Conservation (phyloP, 129 eudicot genomes). For the Tagetes erecta region DNA sequence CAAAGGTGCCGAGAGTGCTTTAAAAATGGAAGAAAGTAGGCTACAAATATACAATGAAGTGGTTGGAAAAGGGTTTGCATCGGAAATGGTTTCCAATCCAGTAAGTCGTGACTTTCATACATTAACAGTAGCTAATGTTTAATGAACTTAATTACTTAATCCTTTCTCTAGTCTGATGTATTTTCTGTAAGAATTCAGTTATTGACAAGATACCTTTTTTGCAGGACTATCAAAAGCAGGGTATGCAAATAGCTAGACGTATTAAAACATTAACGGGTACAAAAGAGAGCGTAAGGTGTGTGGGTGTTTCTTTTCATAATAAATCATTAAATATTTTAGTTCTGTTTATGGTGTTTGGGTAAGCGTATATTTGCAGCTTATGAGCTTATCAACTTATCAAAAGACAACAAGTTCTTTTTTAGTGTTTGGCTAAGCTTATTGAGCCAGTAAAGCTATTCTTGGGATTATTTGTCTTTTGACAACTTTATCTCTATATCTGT, state of each 20-base stretch:
- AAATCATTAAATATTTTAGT: not conserved
- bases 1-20: slow-evolving; percentile 72
- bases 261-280: slow-evolving; percentile 65
- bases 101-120: slow-evolving; percentile 38
- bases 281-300: slow-evolving; percentile 73
- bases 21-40: slow-evolving; percentile 76
- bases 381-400: not conserved
- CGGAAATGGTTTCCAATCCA: slow-evolving; percentile 41
- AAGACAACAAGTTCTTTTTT: not conserved
- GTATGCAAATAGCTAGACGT: slow-evolving; percentile 51
- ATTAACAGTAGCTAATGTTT: slow-evolving; percentile 9
- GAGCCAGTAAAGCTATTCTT: not conserved
- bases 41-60: slow-evolving; percentile 53
- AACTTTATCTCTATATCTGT: not conserved
- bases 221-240: slow-evolving; percentile 66
- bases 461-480: not conserved
- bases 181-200: not conserved
- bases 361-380: not conserved
- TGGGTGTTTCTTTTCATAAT: not conserved
- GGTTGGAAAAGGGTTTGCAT: slow-evolving; percentile 43
- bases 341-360: not conserved
- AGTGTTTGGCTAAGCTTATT: slow-evolving; percentile 6
- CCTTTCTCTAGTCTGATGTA: slow-evolving; percentile 12
- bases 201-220: slow-evolving; percentile 10
- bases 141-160: slow-evolving; percentile 6